Base-by-base conservation (phyloP, 2,329 filamentous ascomycete species). In the Apiospora rasikravindrae region DNA sequence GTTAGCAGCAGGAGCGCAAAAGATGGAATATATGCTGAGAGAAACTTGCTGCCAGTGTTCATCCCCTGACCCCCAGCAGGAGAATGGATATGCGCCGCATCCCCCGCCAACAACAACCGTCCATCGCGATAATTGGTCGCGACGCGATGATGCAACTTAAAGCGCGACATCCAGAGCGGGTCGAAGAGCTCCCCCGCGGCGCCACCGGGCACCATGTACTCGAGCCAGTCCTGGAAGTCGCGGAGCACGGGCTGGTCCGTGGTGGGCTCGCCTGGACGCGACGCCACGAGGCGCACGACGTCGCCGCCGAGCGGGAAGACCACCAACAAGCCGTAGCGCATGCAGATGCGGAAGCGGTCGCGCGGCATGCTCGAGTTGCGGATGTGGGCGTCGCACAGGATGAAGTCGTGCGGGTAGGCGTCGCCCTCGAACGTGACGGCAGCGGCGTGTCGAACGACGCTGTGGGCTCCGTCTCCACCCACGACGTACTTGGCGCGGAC, bases 41-140 rank as follows among this genome's bases (percentile, higher is more conserved):
- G 47, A 26, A 26, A 51, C 68, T 69, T 42, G 57, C 68, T 83
- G 0, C 88, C 87, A 0, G 86, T 86, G 76, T 90, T 90, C 86
- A 90, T 87, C 0, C 88, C 88, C 75, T 89, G 88, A 0, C 87
- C 89, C 1, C 87, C 88, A 0, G 85, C 84, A 0, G 87, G 87
- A 47, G 83, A 87, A 73, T 90, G 87, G 14, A 88, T 87, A 73
- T 90, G 88, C 1, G 86, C 87, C 6, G 88, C 87, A 72, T 91
- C 89, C 16, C 88, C 88, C 2, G 86, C 88, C 0, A 91, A 79
- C 64, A 90, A 86, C 4, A 88, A 81, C 3, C 87, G 83, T 2
- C 85, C 84, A 26, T 83, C 81, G 11, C 84, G 84, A 75, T 88
- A 79, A 45, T 73, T 73, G 33, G 78, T 78, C 4, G 80, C 78